phyloP scores from a whole-genome alignment of 75 land plant species.

The Pseudotsuga menziesii region DNA sequence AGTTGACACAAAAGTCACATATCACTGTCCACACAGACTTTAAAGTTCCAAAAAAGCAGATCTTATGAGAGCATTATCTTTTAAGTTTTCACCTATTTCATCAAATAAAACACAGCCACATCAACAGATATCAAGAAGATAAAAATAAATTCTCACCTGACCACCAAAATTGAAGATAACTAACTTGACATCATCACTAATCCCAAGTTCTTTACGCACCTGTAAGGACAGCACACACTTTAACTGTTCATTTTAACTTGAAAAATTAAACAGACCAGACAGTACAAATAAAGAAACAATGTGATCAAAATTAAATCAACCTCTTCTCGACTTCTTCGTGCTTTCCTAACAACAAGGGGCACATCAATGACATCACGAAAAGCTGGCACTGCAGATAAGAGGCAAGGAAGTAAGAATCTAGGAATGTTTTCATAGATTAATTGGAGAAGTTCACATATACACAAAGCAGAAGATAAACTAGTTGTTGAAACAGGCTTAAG shows the following conservation, averaged over 20 bases:
- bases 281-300: neutral
- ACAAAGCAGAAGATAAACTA: neutral
- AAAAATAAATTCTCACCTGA: slow-evolving; percentile 47
- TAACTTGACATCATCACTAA: slow-evolving; percentile 69
- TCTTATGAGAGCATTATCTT: no score
- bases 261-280: neutral
- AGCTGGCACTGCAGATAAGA: slow-evolving; percentile 89
- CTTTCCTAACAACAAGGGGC: slow-evolving; percentile 84
- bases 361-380: slow-evolving; percentile 99
- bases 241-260: neutral
- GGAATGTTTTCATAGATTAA: neutral
- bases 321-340: slow-evolving; percentile 73
- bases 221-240: slow-evolving; percentile 13
- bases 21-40: no score
- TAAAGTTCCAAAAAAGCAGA: no score
- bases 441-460: neutral
- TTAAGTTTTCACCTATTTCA: neutral
- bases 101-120: neutral
- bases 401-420: slow-evolving; percentile 8
- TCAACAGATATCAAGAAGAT: neutral
- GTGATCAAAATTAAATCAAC: slow-evolving; percentile 23
- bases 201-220: slow-evolving; percentile 92
- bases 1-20: no score
- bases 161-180: slow-evolving; percentile 97
- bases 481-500: neutral